Conservation (phyloP, 495 filamentous ascomycete genomes). For the Jackrogersella minutella region DNA sequence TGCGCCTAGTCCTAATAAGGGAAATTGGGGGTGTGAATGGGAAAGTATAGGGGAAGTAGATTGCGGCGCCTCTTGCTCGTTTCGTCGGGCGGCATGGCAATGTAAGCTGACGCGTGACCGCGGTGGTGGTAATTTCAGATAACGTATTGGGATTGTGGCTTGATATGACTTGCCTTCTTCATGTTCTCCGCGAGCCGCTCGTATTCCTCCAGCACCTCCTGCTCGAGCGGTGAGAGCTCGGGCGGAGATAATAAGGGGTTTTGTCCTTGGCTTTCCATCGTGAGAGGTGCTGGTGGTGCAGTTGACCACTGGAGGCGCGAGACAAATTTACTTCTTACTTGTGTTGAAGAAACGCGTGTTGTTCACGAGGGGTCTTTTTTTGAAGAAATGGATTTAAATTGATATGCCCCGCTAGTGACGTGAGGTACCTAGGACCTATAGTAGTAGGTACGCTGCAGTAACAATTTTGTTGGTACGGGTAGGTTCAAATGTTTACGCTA, state of each 20-base stretch:
- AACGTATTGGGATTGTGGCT: background rate
- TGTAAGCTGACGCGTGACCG: constrained; percentile 19
- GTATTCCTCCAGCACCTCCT: constrained; percentile 95
- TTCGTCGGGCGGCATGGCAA: constrained; percentile 26
- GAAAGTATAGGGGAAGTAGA: background rate
- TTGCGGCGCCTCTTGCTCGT: background rate
- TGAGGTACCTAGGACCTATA: too few species aligned
- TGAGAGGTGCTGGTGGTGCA: background rate
- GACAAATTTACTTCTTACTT: background rate
- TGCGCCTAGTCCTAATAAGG: background rate
- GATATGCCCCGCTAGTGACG: constrained; percentile 8
- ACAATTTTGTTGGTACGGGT: background rate
- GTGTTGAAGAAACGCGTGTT: constrained; percentile 25
- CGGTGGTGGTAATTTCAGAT: background rate
- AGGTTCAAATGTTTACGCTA: background rate
- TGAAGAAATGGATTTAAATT: too few species aligned
- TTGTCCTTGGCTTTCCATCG: constrained; percentile 44
- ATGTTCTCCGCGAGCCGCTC: constrained; percentile 85
- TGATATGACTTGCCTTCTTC: constrained; percentile 71
- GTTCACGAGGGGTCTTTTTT: constrained; percentile 23
- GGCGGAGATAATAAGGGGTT: constrained; percentile 50
- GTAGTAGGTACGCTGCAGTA: constrained; percentile 3
- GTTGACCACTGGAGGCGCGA: background rate
- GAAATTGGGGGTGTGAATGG: background rate
- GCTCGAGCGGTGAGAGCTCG: constrained; percentile 80